phyloP scores from a whole-genome alignment of 805 yeast genomes.

The Lachancea sp. region DNA sequence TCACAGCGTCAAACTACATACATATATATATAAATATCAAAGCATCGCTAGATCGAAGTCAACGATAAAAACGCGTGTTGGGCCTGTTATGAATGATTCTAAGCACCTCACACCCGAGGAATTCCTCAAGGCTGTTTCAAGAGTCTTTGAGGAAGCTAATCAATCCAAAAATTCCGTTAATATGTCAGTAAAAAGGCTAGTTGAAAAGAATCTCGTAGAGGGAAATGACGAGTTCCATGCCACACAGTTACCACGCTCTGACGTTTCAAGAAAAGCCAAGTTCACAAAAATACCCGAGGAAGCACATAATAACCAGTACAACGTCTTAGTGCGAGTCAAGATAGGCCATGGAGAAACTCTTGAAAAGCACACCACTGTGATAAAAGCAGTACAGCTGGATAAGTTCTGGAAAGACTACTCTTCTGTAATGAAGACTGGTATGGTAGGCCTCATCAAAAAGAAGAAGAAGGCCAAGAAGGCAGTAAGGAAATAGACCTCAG shows the following conservation, averaged over 20 bases:
- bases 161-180: conserved; percentile 25
- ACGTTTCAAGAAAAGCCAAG: conserved; percentile 25
- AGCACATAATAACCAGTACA: conserved; percentile 39
- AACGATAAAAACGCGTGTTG: neutral
- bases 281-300: conserved; percentile 7
- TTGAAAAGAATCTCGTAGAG: conserved; percentile 27
- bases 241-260: conserved; percentile 32
- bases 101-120: conserved; percentile 14
- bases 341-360: conserved; percentile 33
- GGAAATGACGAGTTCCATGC: conserved; percentile 47
- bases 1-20: too few species aligned
- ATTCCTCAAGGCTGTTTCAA: conserved; percentile 22
- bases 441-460: conserved; percentile 62
- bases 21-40: too few species aligned
- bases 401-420: conserved; percentile 74
- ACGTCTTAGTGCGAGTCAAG: conserved; percentile 58
- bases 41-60: neutral
- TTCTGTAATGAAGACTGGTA: conserved; percentile 60
- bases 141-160: conserved; percentile 25
- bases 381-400: conserved; percentile 53
- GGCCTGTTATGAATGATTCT: conserved; percentile 8
- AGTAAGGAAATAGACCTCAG: conserved; percentile 2
- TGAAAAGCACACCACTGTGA: conserved; percentile 66
- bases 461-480: conserved; percentile 49
- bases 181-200: conserved; percentile 26